These are phyloP conservation scores for Solanum lycopersicoides DNA, from an alignment of 257 asterid genomes.

Conservation along the genomic window DNA sequence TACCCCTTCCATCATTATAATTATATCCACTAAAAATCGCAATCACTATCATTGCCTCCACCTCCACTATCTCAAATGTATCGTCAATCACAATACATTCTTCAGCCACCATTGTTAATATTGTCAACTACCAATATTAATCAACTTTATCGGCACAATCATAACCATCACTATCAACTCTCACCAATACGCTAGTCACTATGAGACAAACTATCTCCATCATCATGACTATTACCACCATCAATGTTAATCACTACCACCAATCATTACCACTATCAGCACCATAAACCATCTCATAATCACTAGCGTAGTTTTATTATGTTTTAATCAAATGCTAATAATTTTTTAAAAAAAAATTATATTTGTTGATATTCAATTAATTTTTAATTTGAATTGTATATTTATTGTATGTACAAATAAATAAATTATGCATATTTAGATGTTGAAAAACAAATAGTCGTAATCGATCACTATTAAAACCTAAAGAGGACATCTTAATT, in stretches of 20 bases:
- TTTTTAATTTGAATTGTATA: too few species aligned
- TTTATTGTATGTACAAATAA: neutral
- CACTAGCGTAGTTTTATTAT: neutral
- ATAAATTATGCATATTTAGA: neutral
- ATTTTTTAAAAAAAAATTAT: neutral
- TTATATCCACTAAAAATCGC: accelerated
- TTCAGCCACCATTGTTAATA: neutral
- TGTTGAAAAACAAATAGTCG: neutral
- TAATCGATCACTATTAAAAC: too few species aligned
- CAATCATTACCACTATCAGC: neutral
- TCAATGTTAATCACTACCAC: too few species aligned
- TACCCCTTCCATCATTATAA: neutral
- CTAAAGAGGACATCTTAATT: too few species aligned
- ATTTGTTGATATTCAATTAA: too few species aligned
- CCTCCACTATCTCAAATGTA: neutral
- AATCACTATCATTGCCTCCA: neutral
- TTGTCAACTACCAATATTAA: neutral
- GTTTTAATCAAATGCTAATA: neutral
- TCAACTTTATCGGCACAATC: too few species aligned
- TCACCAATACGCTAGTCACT: too few species aligned
- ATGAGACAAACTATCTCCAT: too few species aligned
- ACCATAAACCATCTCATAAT: neutral
- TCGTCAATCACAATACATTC: too few species aligned
- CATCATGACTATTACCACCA: too few species aligned
- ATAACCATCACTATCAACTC: neutral